Percentiles rank a stretch among this genome's conserved stretches.
These are phyloP conservation scores for Iberis amara DNA, from an alignment of 441 rosid genomes.

Conservation along the genomic window DNA sequence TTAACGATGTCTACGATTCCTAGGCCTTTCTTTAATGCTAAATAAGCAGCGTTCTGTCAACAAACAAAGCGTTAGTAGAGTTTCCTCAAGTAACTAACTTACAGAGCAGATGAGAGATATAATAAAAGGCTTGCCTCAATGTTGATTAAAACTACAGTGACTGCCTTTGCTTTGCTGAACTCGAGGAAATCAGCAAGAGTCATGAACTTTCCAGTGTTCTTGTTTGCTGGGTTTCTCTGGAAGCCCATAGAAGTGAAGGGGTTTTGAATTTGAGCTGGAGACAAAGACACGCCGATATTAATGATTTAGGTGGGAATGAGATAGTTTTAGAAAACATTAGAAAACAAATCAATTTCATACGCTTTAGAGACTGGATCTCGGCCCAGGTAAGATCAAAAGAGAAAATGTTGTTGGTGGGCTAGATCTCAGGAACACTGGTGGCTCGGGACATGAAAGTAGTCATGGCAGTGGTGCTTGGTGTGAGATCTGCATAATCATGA, in stretches of 20 bases:
- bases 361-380: slow-evolving; percentile 72
- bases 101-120: too few species aligned
- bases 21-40: slow-evolving; percentile 72
- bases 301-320: slow-evolving; percentile 4
- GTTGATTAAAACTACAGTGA: slow-evolving; percentile 65
- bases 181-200: slow-evolving; percentile 55
- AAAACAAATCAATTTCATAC: slow-evolving; percentile 30
- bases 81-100: not conserved
- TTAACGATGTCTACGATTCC: slow-evolving; percentile 47
- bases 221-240: slow-evolving; percentile 57
- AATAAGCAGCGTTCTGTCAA: slow-evolving; percentile 75
- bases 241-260: slow-evolving; percentile 38
- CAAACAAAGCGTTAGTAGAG: not conserved
- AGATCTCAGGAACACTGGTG: slow-evolving; percentile 53
- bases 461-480: slow-evolving; percentile 52
- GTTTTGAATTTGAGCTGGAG: slow-evolving; percentile 62
- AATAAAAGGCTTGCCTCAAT: slow-evolving; percentile 48
- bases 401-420: slow-evolving; percentile 53
- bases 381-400: slow-evolving; percentile 89
- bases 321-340: not conserved
- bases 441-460: slow-evolving; percentile 51
- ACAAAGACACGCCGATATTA: slow-evolving; percentile 12
- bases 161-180: slow-evolving; percentile 63
- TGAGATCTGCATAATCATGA: slow-evolving; percentile 53
- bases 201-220: slow-evolving; percentile 56